Evolutionary conservation across 805 yeast genomes (phyloP).

Genomic region (Kodamaea laetipori): DNA sequence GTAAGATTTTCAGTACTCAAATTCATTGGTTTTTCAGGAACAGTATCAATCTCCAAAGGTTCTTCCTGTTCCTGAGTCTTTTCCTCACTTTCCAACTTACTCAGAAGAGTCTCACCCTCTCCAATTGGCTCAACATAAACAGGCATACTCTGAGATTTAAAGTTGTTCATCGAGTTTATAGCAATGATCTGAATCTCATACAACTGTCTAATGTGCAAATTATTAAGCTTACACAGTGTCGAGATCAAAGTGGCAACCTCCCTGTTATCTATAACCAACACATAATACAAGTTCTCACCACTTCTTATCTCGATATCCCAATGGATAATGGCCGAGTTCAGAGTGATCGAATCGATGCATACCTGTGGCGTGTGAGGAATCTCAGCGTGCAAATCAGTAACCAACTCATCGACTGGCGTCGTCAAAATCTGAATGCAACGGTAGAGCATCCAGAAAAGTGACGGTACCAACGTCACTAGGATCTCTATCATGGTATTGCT

Average conservation of each 20-base stretch:
- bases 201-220: constrained; percentile 26
- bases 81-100: constrained; percentile 7
- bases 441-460: constrained; percentile 42
- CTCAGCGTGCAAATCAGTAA: constrained; percentile 49
- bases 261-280: constrained; percentile 35
- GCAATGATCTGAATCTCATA: constrained; percentile 42
- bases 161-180: constrained; percentile 37
- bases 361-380: constrained; percentile 59
- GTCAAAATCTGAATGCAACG: constrained; percentile 38
- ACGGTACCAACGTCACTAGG: constrained; percentile 31
- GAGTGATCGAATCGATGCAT: constrained; percentile 55
- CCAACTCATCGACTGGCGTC: constrained; percentile 50
- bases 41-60: constrained; percentile 2
- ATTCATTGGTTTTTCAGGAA: neutral
- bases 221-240: constrained; percentile 37
- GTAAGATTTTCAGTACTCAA: constrained; percentile 8
- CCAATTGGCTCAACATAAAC: constrained; percentile 33
- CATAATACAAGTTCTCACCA: constrained; percentile 36
- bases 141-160: constrained; percentile 35
- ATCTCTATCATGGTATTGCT: constrained; percentile 24
- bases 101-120: neutral
- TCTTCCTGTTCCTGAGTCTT: constrained; percentile 8
- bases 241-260: constrained; percentile 40
- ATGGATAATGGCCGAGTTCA: constrained; percentile 49
- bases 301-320: constrained; percentile 49